These are phyloP conservation scores for Yamadazyma paraphyllophila DNA, from an alignment of 805 yeast species.

Conservation along the genomic window DNA sequence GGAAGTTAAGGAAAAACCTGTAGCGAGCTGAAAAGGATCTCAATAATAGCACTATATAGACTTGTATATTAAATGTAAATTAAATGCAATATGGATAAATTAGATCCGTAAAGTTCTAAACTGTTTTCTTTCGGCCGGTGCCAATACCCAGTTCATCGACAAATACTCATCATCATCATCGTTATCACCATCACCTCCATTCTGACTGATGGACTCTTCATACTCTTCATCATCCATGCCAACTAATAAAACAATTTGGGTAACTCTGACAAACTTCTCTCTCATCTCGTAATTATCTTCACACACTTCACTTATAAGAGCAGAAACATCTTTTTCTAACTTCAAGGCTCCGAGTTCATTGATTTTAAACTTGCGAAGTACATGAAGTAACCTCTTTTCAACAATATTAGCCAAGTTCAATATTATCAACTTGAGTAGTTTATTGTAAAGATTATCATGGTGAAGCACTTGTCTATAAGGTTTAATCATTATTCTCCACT, in stretches of 20 bases:
- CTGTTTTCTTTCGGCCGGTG: slow-evolving; percentile 68
- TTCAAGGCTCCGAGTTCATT: slow-evolving; percentile 83
- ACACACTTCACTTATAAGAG: slow-evolving; percentile 71
- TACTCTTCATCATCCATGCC: slow-evolving; percentile 73
- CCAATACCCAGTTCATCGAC: slow-evolving; percentile 66
- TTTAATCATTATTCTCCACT: slow-evolving; percentile 62
- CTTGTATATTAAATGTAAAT: slow-evolving; percentile 1
- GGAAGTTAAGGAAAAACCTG: slow-evolving; percentile 18
- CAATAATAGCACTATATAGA: neutral
- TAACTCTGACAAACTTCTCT: slow-evolving; percentile 74
- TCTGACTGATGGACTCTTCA: slow-evolving; percentile 29
- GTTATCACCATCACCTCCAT: slow-evolving; percentile 6
- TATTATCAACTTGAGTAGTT: slow-evolving; percentile 50
- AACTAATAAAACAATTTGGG: slow-evolving; percentile 78
- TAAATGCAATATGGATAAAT: slow-evolving; percentile 11
- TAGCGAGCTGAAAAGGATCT: neutral
- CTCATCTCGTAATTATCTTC: slow-evolving; percentile 70
- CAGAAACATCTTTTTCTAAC: slow-evolving; percentile 77
- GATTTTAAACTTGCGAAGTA: slow-evolving; percentile 55
- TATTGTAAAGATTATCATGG: slow-evolving; percentile 46
- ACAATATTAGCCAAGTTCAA: slow-evolving; percentile 52
- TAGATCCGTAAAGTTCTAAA: slow-evolving; percentile 59
- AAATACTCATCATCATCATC: slow-evolving; percentile 24
- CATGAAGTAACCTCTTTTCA: slow-evolving; percentile 65
- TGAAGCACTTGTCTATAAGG: slow-evolving; percentile 66